A percentile compares a stretch with the other conserved stretches of the same genome.
These are phyloP conservation scores for Ophiostoma novo-ulmi DNA, from an alignment of 2,329 filamentous ascomycete genomes.

Conservation along the genomic window DNA sequence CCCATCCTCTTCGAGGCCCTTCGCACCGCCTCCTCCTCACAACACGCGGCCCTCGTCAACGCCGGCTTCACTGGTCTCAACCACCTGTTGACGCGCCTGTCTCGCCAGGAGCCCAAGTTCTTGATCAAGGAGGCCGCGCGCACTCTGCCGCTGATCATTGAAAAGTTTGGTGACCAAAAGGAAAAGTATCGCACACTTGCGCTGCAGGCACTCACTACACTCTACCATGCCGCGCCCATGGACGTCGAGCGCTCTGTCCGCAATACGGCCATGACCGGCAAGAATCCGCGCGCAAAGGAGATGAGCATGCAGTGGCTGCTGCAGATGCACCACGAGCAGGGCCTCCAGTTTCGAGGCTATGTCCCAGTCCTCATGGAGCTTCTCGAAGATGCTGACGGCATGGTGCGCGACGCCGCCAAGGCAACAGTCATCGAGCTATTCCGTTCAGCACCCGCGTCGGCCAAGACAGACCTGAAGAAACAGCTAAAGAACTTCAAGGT, in stretches of 20 bases:
- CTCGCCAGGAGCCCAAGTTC: slow-evolving; percentile 74
- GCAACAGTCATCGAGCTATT: slow-evolving; percentile 81
- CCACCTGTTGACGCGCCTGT: slow-evolving; percentile 79
- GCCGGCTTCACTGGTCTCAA: slow-evolving; percentile 83
- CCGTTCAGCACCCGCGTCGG: slow-evolving; percentile 70
- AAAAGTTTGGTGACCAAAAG: slow-evolving; percentile 81
- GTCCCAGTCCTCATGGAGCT: slow-evolving; percentile 78
- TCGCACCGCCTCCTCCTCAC: slow-evolving; percentile 66
- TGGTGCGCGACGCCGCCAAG: slow-evolving; percentile 81
- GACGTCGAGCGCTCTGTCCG: slow-evolving; percentile 79
- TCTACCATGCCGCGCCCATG: slow-evolving; percentile 62
- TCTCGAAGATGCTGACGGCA: slow-evolving; percentile 83
- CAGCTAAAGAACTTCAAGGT: slow-evolving; percentile 82
- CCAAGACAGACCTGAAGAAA: slow-evolving; percentile 82
- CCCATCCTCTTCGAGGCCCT: slow-evolving; percentile 75
- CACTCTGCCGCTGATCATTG: slow-evolving; percentile 69
- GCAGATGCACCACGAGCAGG: slow-evolving; percentile 77
- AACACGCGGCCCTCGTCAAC: slow-evolving; percentile 71
- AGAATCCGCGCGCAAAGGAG: slow-evolving; percentile 81
- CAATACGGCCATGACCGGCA: slow-evolving; percentile 70
- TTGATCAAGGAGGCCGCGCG: slow-evolving; percentile 64
- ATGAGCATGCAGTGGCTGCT: slow-evolving; percentile 78
- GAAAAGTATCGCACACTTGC: slow-evolving; percentile 77
- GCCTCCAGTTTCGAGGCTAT: slow-evolving; percentile 74
- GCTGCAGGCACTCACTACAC: slow-evolving; percentile 67